Evolutionary conservation across 1,284 basidiomycete species (phyloP), one percentile per base, ranked within the genome.

Genomic region (Ustilago xerochloae): DNA sequence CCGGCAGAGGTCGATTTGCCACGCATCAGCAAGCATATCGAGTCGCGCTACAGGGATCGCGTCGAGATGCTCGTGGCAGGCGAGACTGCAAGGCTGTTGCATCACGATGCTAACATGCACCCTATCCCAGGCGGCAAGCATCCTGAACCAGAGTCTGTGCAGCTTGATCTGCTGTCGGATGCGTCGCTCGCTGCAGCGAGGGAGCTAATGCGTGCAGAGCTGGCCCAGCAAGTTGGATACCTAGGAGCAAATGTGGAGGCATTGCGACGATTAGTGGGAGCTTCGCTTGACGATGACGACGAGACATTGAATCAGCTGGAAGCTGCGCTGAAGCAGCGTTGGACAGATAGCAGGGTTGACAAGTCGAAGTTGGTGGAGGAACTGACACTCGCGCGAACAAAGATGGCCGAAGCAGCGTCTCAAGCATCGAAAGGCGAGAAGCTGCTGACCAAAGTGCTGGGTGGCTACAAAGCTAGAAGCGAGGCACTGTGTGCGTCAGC

Each of bases 391-490:
- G 88, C 88, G 58, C 89, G 91, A 24, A 90, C 90, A n/a, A 85
- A 86, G 46, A 93, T 99, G 90, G 86, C 90, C n/a, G 90, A 89
- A 78, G 91, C 93, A 80, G 93, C 93, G 0, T 88, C 87, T 48
- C 92, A 91, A 80, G 91, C 92, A 0, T 86, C 89, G 39, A 99
- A 98, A 86, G 85, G 88, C 5, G 97, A 99, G 87, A 97, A 96
- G 89, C 95, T 94, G 85, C 89, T 99, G 18, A 89, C 87, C 13
- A 90, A 96, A 72, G 89, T 90, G 22, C 88, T 99, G 7, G 95
- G 94, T 39, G 97, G 97, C 3, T 99, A 99, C 85, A 90, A 93
- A 81, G 88, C 89, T 36, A 89, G 96, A 15, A 90, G 91, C 41
- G 88, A 88, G 75, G 89, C 90, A 43, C 87, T 96, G 7, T 86